Evolutionary conservation across 495 filamentous ascomycete genomes (phyloP), one percentile per base, ranked within the genome.

Genomic region (Aspergillus sclerotiicarbonarius): DNA sequence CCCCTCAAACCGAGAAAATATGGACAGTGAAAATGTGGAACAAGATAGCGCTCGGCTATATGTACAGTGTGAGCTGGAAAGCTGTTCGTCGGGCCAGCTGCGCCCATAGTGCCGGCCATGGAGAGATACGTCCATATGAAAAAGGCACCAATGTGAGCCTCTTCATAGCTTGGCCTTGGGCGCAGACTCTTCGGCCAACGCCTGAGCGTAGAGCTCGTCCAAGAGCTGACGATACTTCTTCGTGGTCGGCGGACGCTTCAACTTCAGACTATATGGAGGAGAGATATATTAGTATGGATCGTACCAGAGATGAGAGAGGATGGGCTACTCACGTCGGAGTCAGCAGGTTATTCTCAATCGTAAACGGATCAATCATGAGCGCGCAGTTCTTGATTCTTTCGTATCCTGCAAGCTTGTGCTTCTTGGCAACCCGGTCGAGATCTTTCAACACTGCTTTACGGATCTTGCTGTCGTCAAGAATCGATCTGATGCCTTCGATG

Each of bases 321-420:
- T 2, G 12, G 51, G 35, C 90, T n/a, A n/a, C 90, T 84, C 82
- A 97, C 92, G 94, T 98, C 13, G 94, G 94, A 15, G 94, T 98
- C 71, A 98, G 69, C 25, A 98, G 79, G 75, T 95, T 88, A 67
- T 98, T 98, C 62, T 97, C 94, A 61, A 98, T 86, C 8, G 86
- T 89, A 67, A 98, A 98, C 6, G 94, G 94, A 52, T 98, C 94
- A 18, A 96, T 54, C 66, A 88, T 84, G 51, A 98, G 72, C 57
- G 87, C 75, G 58, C 84, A 81, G 61, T 88, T 90, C 67, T 79
- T 84, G 19, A 98, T 88, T 51, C 84, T 80, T 82, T 98, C 94
- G 62, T 87, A 98, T 37, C 87, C 87, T 54, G 93, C 92, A 68
- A 98, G 91, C 74, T 90, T 92, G 59, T 89, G 86, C 73, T 86